Evolutionary conservation across 306 rosid genomes (phyloP).

Genomic region (Ormosia semicastrata): DNA sequence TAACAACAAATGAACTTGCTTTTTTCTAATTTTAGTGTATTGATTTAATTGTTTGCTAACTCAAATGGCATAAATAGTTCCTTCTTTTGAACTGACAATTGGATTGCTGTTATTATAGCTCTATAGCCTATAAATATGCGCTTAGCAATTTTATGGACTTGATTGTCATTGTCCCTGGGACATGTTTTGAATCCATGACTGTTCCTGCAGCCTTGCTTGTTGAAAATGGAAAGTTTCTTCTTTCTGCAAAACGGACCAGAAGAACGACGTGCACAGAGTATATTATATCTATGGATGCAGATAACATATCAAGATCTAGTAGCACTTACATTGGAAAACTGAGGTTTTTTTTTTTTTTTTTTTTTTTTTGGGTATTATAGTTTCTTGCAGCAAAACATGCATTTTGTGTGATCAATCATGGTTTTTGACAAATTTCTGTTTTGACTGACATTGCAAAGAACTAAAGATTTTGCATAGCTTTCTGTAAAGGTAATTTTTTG

Average conservation of each 20-base stretch:
- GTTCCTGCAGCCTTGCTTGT: constrained; percentile 68
- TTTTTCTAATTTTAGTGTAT: not conserved
- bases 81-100: constrained; percentile 13
- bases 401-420: not conserved
- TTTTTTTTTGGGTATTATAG: not conserved
- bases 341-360: constrained; percentile 42
- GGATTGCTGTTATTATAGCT: not conserved
- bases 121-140: not conserved
- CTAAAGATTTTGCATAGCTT: not conserved
- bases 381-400: not conserved
- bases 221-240: constrained; percentile 93
- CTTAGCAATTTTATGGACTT: not conserved
- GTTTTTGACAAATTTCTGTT: not conserved
- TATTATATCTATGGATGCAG: constrained; percentile 78
- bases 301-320: constrained; percentile 82
- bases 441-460: not conserved
- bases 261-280: constrained; percentile 88
- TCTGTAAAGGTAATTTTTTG: not conserved
- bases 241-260: constrained; percentile 82
- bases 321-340: constrained; percentile 83
- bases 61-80: not conserved
- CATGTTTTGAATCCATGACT: constrained; percentile 17
- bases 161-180: not conserved
- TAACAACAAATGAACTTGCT: not conserved
- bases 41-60: not conserved